Evolutionary conservation across 441 rosid species (phyloP).

Genomic region (Codiaeum variegatum): DNA sequence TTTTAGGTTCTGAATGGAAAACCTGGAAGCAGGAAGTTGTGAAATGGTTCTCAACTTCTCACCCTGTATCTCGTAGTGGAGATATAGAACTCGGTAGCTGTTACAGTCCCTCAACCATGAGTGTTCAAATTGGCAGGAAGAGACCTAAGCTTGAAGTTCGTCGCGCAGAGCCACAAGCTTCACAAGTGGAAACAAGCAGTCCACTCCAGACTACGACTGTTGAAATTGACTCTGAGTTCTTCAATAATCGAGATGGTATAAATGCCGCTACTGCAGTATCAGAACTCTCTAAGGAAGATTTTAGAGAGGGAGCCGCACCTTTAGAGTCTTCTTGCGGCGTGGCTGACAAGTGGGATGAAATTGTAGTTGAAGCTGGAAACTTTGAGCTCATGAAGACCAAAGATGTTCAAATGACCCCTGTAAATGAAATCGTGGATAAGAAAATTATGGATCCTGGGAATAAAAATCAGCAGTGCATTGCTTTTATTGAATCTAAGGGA

Average conservation of each 20-base stretch:
- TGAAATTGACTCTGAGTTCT: constrained; percentile 60
- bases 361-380: constrained; percentile 60
- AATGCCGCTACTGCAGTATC: constrained; percentile 32
- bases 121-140: constrained; percentile 59
- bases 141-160: constrained; percentile 95
- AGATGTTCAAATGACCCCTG: constrained; percentile 41
- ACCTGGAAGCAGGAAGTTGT: constrained; percentile 95
- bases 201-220: constrained; percentile 41
- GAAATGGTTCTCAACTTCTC: constrained; percentile 76
- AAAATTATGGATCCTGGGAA: constrained; percentile 50
- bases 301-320: constrained; percentile 33
- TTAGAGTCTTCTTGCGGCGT: constrained; percentile 45
- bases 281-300: constrained; percentile 31
- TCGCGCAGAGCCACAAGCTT: constrained; percentile 76
- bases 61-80: constrained; percentile 35
- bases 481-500: constrained; percentile 91
- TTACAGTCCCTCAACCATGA: constrained; percentile 41
- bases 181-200: constrained; percentile 44
- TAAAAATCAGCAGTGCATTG: constrained; percentile 77
- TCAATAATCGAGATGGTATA: constrained; percentile 40
- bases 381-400: constrained; percentile 34
- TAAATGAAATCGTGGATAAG: constrained; percentile 35
- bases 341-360: constrained; percentile 64
- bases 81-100: constrained; percentile 39
- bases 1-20: constrained; percentile 87